A percentile compares a stretch with the other conserved stretches of the same genome.
Conservation (phyloP, 352 stramenopile species). For the Elongisporangium senticosum region DNA sequence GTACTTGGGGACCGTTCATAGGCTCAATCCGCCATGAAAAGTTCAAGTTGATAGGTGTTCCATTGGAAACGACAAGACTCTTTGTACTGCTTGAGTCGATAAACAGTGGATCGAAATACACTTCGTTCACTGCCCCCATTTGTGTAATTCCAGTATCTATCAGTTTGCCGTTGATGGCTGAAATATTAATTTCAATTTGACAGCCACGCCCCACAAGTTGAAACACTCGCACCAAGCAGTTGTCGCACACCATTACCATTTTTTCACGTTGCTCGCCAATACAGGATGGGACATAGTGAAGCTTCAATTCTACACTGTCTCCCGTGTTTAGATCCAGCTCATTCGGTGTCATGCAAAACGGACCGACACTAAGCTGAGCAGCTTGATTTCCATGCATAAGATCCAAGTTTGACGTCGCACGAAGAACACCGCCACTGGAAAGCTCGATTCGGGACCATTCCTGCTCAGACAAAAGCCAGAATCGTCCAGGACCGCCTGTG, state of each 20-base stretch:
- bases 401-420: not conserved
- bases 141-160: constrained; percentile 39
- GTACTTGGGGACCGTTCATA: not conserved
- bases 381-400: not conserved
- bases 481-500: constrained; percentile 47
- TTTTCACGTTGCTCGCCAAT: constrained; percentile 53
- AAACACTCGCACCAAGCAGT: constrained; percentile 72
- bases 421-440: constrained; percentile 5
- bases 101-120: constrained; percentile 47
- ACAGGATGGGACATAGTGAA: constrained; percentile 50
- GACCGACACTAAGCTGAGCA: constrained; percentile 20
- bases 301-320: constrained; percentile 33
- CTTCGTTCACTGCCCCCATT: constrained; percentile 37
- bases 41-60: constrained; percentile 55
- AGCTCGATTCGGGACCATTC: constrained; percentile 42
- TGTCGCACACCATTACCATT: constrained; percentile 82
- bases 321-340: constrained; percentile 42
- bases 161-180: constrained; percentile 29
- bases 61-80: constrained; percentile 47
- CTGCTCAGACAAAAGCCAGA: constrained; percentile 64
- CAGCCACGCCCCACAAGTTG: constrained; percentile 60
- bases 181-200: constrained; percentile 55
- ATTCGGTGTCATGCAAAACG: constrained; percentile 54
- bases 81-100: constrained; percentile 27
- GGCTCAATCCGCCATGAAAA: constrained; percentile 45